Conservation (phyloP, 2,329 filamentous ascomycete species). For the Diaporthe velutina region DNA sequence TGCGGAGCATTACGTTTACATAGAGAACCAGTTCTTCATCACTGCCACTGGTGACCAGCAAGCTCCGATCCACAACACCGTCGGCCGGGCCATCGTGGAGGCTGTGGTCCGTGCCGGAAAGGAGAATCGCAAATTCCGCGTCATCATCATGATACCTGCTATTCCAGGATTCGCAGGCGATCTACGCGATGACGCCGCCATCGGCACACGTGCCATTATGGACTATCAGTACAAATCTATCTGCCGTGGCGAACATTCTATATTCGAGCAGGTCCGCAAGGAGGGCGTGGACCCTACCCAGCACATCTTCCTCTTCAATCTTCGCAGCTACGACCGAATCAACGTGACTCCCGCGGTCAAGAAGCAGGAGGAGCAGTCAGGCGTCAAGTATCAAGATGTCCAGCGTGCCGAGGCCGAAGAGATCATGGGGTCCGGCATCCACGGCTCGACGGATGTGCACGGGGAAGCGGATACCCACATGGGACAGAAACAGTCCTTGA, state of each 20-base stretch:
- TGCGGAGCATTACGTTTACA: slow-evolving; percentile 94
- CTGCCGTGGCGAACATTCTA: slow-evolving; percentile 89
- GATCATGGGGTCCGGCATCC: slow-evolving; percentile 83
- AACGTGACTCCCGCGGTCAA: slow-evolving; percentile 83
- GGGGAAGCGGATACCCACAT: slow-evolving; percentile 64
- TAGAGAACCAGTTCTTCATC: slow-evolving; percentile 99
- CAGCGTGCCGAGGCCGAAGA: slow-evolving; percentile 91
- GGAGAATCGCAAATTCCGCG: slow-evolving; percentile 87
- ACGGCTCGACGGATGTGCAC: slow-evolving; percentile 65
- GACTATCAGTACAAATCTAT: slow-evolving; percentile 99
- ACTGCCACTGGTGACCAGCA: slow-evolving; percentile 93
- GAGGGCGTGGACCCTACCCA: slow-evolving; percentile 83
- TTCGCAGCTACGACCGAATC: slow-evolving; percentile 91
- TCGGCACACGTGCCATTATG: slow-evolving; percentile 94
- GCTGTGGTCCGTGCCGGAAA: slow-evolving; percentile 85
- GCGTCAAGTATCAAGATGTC: slow-evolving; percentile 86
- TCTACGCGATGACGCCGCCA: slow-evolving; percentile 83
- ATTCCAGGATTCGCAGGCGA: slow-evolving; percentile 96
- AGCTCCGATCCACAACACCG: slow-evolving; percentile 85
- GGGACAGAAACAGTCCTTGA: slow-evolving; percentile 53
- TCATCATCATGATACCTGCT: slow-evolving; percentile 91
- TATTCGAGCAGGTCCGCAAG: slow-evolving; percentile 80
- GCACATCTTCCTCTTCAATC: slow-evolving; percentile 93
- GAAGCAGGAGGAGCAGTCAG: slow-evolving; percentile 83
- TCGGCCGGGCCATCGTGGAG: slow-evolving; percentile 91